These are phyloP conservation scores for Arxiozyma heterogenica DNA, from an alignment of 1,139 yeast genomes.

Conservation along the genomic window DNA sequence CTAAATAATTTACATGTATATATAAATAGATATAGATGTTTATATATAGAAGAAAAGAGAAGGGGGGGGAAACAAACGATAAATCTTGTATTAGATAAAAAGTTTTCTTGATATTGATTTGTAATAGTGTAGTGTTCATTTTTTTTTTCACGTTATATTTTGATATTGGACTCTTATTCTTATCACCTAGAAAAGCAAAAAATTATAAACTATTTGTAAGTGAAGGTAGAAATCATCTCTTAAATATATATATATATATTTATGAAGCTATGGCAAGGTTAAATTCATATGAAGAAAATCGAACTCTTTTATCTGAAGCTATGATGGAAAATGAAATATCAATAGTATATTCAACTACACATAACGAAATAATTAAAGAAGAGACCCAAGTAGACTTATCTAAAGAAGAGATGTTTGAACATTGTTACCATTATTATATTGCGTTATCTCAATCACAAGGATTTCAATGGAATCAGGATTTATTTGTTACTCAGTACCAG, in stretches of 20 bases:
- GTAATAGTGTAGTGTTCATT: not conserved
- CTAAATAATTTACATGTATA: not conserved
- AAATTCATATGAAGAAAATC: not conserved
- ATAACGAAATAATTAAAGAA: not conserved
- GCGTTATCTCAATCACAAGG: conserved; percentile 26
- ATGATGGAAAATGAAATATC: conserved; percentile 21
- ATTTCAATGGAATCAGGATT: conserved; percentile 28
- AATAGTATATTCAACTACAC: conserved; percentile 17
- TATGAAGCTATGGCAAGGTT: not conserved
- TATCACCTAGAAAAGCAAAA: not conserved
- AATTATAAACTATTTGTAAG: not conserved
- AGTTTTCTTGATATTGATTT: too few relatives aligned
- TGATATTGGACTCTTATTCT: too few relatives aligned
- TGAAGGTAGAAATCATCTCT: not conserved
- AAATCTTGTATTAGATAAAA: not conserved
- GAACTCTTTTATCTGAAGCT: conserved; percentile 1
- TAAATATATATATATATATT: too few relatives aligned
- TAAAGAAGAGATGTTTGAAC: not conserved
- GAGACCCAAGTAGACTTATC: not conserved
- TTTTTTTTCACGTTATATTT: too few relatives aligned
- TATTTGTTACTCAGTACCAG: conserved; percentile 28
- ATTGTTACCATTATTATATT: conserved; percentile 13
- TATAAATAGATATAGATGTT: not conserved
- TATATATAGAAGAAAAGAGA: not conserved
- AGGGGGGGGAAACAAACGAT: not conserved